phyloP scores from a whole-genome alignment of 176 grass and related monocot genomes.

The Zizania latifolia region DNA sequence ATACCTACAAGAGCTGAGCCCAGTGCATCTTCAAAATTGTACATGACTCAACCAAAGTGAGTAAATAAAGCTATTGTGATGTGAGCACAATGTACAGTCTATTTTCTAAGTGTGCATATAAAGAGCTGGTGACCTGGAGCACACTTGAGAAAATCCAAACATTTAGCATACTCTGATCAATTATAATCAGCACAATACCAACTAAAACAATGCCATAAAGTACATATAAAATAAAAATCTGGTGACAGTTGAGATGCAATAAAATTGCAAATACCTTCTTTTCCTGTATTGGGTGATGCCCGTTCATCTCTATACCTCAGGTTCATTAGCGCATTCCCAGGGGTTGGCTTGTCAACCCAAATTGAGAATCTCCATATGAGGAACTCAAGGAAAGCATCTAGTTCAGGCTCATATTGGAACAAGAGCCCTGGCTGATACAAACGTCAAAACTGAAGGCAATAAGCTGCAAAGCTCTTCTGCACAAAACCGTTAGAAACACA shows the following conservation, averaged over 20 bases:
- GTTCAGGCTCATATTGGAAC: constrained; percentile 94
- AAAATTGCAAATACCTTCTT: constrained; percentile 51
- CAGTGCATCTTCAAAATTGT: no score
- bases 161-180: background rate
- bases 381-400: constrained; percentile 95
- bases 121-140: background rate
- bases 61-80: background rate
- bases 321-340: constrained; percentile 93
- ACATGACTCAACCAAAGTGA: background rate
- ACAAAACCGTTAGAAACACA: background rate
- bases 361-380: constrained; percentile 99
- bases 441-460: constrained; percentile 21
- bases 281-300: constrained; percentile 49
- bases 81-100: background rate
- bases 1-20: background rate
- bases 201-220: background rate
- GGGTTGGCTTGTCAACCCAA: constrained; percentile 96
- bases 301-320: constrained; percentile 89
- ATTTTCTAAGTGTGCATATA: background rate
- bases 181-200: background rate
- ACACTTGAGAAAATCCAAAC: background rate
- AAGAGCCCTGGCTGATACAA: constrained; percentile 81
- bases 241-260: background rate
- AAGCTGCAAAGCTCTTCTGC: background rate
- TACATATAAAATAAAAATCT: background rate